These are phyloP conservation scores for Verbena officinalis DNA, from an alignment of 257 asterid genomes.

Conservation along the genomic window DNA sequence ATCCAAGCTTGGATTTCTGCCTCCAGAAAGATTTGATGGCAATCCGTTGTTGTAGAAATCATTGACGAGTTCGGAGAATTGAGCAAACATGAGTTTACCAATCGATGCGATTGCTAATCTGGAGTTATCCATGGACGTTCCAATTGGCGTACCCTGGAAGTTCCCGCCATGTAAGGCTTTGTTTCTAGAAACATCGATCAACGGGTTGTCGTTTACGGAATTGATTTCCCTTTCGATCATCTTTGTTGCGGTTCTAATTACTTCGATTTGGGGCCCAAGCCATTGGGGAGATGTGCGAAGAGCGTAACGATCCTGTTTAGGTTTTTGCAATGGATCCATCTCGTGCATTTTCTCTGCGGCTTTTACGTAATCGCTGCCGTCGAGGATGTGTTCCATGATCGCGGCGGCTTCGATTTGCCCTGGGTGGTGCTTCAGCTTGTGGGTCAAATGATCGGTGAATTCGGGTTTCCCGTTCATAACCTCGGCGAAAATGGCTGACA, in stretches of 20 bases:
- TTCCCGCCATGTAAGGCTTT: conserved; percentile 64
- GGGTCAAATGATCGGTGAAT: conserved; percentile 58
- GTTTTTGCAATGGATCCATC: conserved; percentile 54
- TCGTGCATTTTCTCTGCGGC: conserved; percentile 53
- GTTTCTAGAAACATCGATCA: conserved; percentile 58
- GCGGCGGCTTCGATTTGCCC: conserved; percentile 70
- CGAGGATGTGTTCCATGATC: conserved; percentile 61
- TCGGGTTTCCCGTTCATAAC: conserved; percentile 66
- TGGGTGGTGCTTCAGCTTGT: conserved; percentile 59
- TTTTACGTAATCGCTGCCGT: conserved; percentile 49
- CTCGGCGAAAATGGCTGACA: conserved; percentile 57
- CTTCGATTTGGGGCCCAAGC: conserved; percentile 62
- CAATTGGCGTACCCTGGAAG: conserved; percentile 63
- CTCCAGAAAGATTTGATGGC: conserved; percentile 63
- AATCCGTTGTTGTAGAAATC: conserved; percentile 62
- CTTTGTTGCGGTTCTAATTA: conserved; percentile 50
- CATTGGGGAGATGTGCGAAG: conserved; percentile 62
- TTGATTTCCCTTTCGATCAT: conserved; percentile 63
- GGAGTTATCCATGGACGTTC: conserved; percentile 59
- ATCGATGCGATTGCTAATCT: conserved; percentile 46
- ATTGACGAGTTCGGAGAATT: conserved; percentile 56
- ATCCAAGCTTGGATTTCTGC: conserved; percentile 58
- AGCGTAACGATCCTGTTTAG: conserved; percentile 59
- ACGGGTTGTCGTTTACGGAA: conserved; percentile 59
- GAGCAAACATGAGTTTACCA: conserved; percentile 59